These are phyloP conservation scores for Geotrichum carabidarum DNA, from an alignment of 1,139 yeast genomes.

Conservation along the genomic window DNA sequence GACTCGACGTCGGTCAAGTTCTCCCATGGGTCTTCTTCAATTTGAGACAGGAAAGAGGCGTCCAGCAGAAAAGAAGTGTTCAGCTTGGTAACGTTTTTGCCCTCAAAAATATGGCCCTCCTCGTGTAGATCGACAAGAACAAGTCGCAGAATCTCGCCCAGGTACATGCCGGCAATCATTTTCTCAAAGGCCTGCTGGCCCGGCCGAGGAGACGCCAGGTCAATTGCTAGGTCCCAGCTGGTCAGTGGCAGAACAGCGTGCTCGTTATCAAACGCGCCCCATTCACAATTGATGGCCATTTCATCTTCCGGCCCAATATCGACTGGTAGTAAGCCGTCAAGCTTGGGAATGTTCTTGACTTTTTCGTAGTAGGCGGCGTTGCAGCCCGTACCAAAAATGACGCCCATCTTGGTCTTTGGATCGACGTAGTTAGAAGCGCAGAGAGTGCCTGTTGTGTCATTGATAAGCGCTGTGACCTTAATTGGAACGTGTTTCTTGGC, in stretches of 20 bases:
- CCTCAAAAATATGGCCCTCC: slow-evolving; percentile 60
- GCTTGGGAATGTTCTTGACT: slow-evolving; percentile 71
- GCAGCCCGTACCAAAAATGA: slow-evolving; percentile 96
- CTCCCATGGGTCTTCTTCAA: slow-evolving; percentile 88
- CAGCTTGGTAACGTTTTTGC: slow-evolving; percentile 60
- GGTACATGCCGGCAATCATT: slow-evolving; percentile 94
- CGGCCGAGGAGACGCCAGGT: slow-evolving; percentile 87
- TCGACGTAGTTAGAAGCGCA: slow-evolving; percentile 94
- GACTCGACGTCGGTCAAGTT: slow-evolving; percentile 71
- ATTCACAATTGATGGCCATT: slow-evolving; percentile 98
- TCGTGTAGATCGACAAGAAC: slow-evolving; percentile 67
- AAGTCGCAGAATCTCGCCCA: slow-evolving; percentile 87
- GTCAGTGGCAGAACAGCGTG: slow-evolving; percentile 77
- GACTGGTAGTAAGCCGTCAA: slow-evolving; percentile 60
- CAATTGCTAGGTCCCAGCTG: slow-evolving; percentile 74
- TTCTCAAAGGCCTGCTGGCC: slow-evolving; percentile 95
- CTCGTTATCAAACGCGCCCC: slow-evolving; percentile 95
- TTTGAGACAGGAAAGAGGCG: slow-evolving; percentile 77
- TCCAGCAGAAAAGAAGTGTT: slow-evolving; percentile 67
- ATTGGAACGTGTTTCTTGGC: slow-evolving; percentile 64
- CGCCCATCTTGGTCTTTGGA: slow-evolving; percentile 84
- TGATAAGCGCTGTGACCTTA: slow-evolving; percentile 83
- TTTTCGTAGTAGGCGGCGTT: slow-evolving; percentile 91
- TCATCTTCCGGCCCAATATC: slow-evolving; percentile 61
- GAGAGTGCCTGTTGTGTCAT: slow-evolving; percentile 95